These are phyloP conservation scores for Pseudocercospora musae DNA, from an alignment of 2,329 filamentous ascomycete genomes.

Conservation along the genomic window DNA sequence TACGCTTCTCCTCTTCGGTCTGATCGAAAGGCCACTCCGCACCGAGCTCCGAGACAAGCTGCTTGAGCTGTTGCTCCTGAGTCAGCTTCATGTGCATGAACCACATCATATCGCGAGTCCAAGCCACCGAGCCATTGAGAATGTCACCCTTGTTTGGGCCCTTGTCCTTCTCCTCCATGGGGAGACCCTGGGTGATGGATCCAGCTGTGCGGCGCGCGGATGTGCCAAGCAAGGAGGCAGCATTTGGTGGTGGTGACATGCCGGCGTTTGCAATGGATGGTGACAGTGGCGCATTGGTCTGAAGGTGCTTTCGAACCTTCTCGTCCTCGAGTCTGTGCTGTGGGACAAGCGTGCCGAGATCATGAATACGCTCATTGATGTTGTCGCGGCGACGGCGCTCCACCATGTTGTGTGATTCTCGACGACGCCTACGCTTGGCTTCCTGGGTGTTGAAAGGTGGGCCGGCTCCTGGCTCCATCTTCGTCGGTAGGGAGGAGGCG, in stretches of 20 bases:
- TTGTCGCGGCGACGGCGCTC: conserved; percentile 94
- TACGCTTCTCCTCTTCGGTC: conserved; percentile 88
- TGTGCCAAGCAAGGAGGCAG: conserved; percentile 86
- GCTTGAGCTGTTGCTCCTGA: conserved; percentile 81
- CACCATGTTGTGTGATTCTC: conserved; percentile 94
- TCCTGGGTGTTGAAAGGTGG: conserved; percentile 72
- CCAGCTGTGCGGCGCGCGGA: conserved; percentile 66
- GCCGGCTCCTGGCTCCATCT: conserved; percentile 61
- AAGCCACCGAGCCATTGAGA: conserved; percentile 92
- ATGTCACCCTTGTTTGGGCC: conserved; percentile 99
- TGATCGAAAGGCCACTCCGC: conserved; percentile 75
- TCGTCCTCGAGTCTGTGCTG: conserved; percentile 92
- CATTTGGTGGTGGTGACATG: conserved; percentile 68
- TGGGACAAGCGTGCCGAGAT: conserved; percentile 89
- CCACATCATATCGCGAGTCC: conserved; percentile 98
- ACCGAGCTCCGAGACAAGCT: conserved; percentile 68
- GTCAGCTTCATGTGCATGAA: conserved; percentile 84
- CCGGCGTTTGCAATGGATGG: conserved; percentile 68
- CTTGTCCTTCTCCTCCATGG: conserved; percentile 96
- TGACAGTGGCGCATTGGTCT: conserved; percentile 86
- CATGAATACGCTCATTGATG: conserved; percentile 97
- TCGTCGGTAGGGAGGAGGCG: conserved; percentile 72
- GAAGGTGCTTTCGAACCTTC: conserved; percentile 90
- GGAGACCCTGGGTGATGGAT: conserved; percentile 88
- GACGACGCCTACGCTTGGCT: conserved; percentile 83